Evolutionary conservation across 2,329 filamentous ascomycete genomes (phyloP).

Genomic region (Colletotrichum cereale): DNA sequence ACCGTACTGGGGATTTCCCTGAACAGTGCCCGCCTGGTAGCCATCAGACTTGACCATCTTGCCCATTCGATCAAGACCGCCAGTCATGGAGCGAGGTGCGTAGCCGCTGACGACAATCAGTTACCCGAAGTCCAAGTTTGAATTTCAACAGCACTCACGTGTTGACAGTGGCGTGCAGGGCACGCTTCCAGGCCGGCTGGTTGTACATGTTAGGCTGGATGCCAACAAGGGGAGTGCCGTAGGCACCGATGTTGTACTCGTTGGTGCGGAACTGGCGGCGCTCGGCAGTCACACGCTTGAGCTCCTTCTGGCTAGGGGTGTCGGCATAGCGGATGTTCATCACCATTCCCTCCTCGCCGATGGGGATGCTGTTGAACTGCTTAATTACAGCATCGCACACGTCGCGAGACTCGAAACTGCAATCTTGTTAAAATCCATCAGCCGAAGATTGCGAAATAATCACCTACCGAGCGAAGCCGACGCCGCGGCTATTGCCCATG

Average conservation of each 20-base stretch:
- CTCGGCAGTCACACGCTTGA: slow-evolving; percentile 96
- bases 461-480: slow-evolving; percentile 92
- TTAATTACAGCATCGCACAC: slow-evolving; percentile 91
- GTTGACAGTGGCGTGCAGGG: slow-evolving; percentile 33
- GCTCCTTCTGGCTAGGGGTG: slow-evolving; percentile 94
- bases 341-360: slow-evolving; percentile 83
- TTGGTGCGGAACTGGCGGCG: slow-evolving; percentile 95
- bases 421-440: slow-evolving; percentile 42
- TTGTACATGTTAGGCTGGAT: slow-evolving; percentile 64
- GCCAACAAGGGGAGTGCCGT: slow-evolving; percentile 72
- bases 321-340: slow-evolving; percentile 97
- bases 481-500: slow-evolving; percentile 93
- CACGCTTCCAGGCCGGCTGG: slow-evolving; percentile 53
- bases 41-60: slow-evolving; percentile 39
- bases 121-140: background rate
- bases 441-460: slow-evolving; percentile 17
- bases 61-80: slow-evolving; percentile 39
- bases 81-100: slow-evolving; percentile 36
- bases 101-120: slow-evolving; percentile 27
- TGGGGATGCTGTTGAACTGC: slow-evolving; percentile 83
- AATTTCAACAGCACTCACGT: slow-evolving; percentile 24
- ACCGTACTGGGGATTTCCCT: slow-evolving; percentile 40
- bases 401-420: slow-evolving; percentile 88
- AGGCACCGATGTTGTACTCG: slow-evolving; percentile 86
- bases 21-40: slow-evolving; percentile 40